Base-by-base conservation (phyloP, 208 protist genomes). In the Leptomonas pyrrhocoris region DNA sequence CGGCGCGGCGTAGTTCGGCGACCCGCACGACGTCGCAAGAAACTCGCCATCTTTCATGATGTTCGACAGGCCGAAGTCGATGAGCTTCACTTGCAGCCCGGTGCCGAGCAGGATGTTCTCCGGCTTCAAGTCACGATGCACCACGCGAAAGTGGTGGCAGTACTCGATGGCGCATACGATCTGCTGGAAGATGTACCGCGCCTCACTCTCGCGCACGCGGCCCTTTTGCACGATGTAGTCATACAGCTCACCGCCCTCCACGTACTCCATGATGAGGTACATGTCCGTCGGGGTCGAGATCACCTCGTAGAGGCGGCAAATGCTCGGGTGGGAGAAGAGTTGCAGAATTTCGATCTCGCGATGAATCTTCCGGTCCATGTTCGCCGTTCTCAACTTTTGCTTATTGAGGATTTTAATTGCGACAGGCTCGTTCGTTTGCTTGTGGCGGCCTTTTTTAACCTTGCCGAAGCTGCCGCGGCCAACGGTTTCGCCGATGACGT, bases 351-450 rank as follows among this genome's bases (percentile, higher is more conserved):
- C 92, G 57, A 99, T 99, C 73, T 99, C 99, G 25, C 99, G 94
- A 63, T 85, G 72, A 28, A 98, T 89, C 59, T 96, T 98, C 67
- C 94, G 92, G 74, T 96, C 93, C 93, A 97, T 96, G 62, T 97
- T 93, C 12, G 89, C 87, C 45, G 72, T 85, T 55, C 97, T 94
- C 25, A 99, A 93, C 79, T 99, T 99, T 38, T 98, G 86, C 36
- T 97, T 89, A 74, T 99, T 99, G n/a, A 99, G 76, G 57, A 99
- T 99, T 76, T 99, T 99, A 65, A 99, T 95, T 1, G 98, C 99
- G 2, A 99, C 99, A 46, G 92, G 87, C 71, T 99, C 85, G 15
- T 92, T 90, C 11, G 98, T 99, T 43, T 92, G 81, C 49, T 99
- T 81, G 85, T 99, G 99, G 30, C 87, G 83, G 8, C 97, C 99